Conservation (phyloP, 2,329 filamentous ascomycete species). For the Chaetomium globosum region DNA sequence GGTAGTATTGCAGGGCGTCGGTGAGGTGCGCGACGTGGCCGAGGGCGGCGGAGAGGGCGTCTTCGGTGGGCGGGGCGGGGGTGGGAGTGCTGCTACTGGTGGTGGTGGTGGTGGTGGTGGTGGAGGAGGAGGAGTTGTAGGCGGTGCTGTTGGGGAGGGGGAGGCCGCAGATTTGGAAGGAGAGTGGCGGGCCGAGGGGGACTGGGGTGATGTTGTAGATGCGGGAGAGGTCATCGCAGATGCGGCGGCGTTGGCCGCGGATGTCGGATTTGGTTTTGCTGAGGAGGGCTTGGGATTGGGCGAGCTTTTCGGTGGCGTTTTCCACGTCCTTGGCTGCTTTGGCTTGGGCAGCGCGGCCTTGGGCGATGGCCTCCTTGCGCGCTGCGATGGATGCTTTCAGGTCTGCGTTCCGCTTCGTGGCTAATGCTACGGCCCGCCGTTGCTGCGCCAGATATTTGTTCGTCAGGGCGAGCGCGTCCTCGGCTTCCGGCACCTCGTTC, state of each 20-base stretch:
- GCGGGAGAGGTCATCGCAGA: conserved; percentile 77
- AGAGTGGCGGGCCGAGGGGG: conserved; percentile 61
- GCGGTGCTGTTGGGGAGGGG: conserved; percentile 82
- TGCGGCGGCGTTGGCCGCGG: conserved; percentile 80
- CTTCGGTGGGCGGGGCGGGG: conserved; percentile 52
- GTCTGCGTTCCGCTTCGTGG: conserved; percentile 66
- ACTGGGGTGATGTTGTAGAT: conserved; percentile 80
- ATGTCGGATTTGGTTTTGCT: conserved; percentile 70
- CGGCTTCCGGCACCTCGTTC: conserved; percentile 51
- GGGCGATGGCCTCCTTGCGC: conserved; percentile 67
- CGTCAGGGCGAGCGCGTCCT: conserved; percentile 53
- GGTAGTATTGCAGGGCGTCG: conserved; percentile 77
- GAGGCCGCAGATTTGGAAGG: conserved; percentile 81
- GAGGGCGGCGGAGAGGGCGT: conserved; percentile 76
- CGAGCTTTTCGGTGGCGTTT: conserved; percentile 62
- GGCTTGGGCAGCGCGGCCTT: conserved; percentile 62
- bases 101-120: conserved; percentile 49
- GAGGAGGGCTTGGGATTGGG: conserved; percentile 57
- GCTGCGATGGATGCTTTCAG: conserved; percentile 66
- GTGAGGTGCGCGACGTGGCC: conserved; percentile 78
- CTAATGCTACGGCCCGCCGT: conserved; percentile 64
- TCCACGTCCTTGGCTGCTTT: conserved; percentile 63
- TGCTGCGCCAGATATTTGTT: conserved; percentile 63
- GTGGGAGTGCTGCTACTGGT: conserved; percentile 46
- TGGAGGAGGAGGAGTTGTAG: conserved; percentile 58